Evolutionary conservation across 202 grass and related monocot genomes (phyloP), one percentile per base, ranked within the genome.

Genomic region (Miscanthus sacchariflorus): DNA sequence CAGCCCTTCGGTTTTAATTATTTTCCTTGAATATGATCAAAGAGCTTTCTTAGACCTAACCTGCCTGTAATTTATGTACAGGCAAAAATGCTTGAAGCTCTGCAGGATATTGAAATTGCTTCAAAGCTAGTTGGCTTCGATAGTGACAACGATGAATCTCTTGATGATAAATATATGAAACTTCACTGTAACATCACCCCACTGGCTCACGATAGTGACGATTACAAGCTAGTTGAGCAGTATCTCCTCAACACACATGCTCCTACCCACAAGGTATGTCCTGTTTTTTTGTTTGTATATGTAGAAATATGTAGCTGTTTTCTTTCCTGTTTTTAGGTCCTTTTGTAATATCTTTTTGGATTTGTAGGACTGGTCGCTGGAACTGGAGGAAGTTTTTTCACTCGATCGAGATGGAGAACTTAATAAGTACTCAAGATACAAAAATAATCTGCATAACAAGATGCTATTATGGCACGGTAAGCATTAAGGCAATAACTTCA

Each of bases 381-480:
- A 96, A 89, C 84, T 98, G 83, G 96, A 98, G 78, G 96, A 98
- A 88, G 94, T 94, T 52, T 98, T 93, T 89, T 40, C 84, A 76
- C 92, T 96, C 68, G 92, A 98, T 91, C 93, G 92, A 87, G 92
- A 93, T 86, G 96, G 96, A 72, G 94, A 98, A 87, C 86, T 75
- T 80, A 86, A 84, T 80, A 98, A 91, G 65, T 96, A 91, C 84
- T 87, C 92, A 17, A 91, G 80, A 91, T 94, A 93, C 78, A 92
- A 89, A 82, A 80, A 90, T 67, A 96, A 90, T 81, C 89, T 98
- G 40, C 80, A 92, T 78, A 98, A 98, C 79, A 98, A 98, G 89
- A 98, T 98, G 96, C 91, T 98, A 38, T 80, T 98, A 68, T 98
- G 96, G 96, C 96, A 98, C 79, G 93, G 96, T 98, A 91, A 86